phyloP scores from a whole-genome alignment of 1,284 basidiomycete genomes.

The Spongiforma sp. region DNA sequence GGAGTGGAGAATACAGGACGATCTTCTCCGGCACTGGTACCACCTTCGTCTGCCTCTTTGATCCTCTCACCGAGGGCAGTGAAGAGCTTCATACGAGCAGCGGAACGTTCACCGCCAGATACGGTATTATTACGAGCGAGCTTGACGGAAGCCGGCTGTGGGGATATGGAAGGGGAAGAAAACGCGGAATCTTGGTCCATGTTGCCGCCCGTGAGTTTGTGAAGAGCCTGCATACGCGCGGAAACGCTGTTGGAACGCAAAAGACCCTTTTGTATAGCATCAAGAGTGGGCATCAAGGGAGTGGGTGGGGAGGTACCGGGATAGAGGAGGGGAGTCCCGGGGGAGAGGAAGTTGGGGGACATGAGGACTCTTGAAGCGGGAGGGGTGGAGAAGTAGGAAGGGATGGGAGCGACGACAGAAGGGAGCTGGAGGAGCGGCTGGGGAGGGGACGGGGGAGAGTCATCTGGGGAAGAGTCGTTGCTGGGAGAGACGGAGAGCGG shows the following conservation, averaged over 20 bases:
- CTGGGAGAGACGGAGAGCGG: constrained; percentile 49
- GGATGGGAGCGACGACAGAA: constrained; percentile 66
- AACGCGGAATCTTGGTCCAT: constrained; percentile 50
- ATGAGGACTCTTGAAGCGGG: constrained; percentile 55
- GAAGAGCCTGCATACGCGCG: constrained; percentile 71
- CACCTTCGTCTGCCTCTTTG: constrained; percentile 65
- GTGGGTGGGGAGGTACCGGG: constrained; percentile 68
- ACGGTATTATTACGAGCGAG: constrained; percentile 79
- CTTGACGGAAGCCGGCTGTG: constrained; percentile 52
- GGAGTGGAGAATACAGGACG: constrained; percentile 46
- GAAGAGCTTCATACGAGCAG: constrained; percentile 69
- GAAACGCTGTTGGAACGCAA: constrained; percentile 80
- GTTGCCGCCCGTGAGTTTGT: constrained; percentile 72
- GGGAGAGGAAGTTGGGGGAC: constrained; percentile 55
- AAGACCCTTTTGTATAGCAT: constrained; percentile 70
- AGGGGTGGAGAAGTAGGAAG: constrained; percentile 60
- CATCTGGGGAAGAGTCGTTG: constrained; percentile 74
- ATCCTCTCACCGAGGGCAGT: constrained; percentile 65
- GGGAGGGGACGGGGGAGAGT: constrained; percentile 46
- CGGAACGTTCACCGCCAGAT: constrained; percentile 74
- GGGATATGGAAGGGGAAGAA: constrained; percentile 49
- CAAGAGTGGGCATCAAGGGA: constrained; percentile 69
- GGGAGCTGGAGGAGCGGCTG: constrained; percentile 48
- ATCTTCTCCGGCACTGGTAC: constrained; percentile 69
- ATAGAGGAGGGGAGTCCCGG: constrained; percentile 58